A percentile compares a stretch with the other conserved stretches of the same genome.
Conservation (phyloP, 768 basidiomycete species). For the Boletus reticulatus region DNA sequence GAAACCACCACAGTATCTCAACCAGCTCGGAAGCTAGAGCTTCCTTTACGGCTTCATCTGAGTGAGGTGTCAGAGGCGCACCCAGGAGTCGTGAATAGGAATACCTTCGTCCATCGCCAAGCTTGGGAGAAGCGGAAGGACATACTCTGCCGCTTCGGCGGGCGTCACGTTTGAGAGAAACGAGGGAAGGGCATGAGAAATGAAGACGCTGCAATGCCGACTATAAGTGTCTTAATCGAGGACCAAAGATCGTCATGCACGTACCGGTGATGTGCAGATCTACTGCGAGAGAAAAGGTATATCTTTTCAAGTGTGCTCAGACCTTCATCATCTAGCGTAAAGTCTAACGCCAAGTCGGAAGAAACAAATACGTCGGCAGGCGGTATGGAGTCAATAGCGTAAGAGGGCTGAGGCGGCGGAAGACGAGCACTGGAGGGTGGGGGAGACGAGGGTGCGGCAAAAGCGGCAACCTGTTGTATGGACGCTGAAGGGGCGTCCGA, state of each 20-base stretch:
- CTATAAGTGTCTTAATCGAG: slow-evolving; percentile 7
- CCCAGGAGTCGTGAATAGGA: slow-evolving; percentile 3
- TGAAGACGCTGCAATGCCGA: slow-evolving; percentile 62
- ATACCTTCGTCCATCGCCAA: slow-evolving; percentile 85
- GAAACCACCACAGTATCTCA: slow-evolving; percentile 91
- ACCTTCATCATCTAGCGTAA: slow-evolving; percentile 70
- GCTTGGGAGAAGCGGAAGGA: slow-evolving; percentile 82
- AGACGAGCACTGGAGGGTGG: slow-evolving; percentile 23
- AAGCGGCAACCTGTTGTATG: slow-evolving; percentile 18
- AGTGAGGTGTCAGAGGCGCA: slow-evolving; percentile 8
- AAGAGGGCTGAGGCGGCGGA: slow-evolving; percentile 24
- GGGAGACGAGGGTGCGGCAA: slow-evolving; percentile 21
- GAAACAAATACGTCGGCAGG: slow-evolving; percentile 24
- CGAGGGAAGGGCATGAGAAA: slow-evolving; percentile 78
- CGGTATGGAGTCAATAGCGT: slow-evolving; percentile 27
- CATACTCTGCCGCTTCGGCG: slow-evolving; percentile 89
- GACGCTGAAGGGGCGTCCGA: slow-evolving; percentile 19
- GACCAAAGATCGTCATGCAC: slow-evolving; percentile 4
- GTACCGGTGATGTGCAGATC: slow-evolving; percentile 57
- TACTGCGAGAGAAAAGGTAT: slow-evolving; percentile 84
- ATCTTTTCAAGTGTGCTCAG: slow-evolving; percentile 87
- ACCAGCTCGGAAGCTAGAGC: slow-evolving; percentile 80
- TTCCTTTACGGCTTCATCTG: slow-evolving; percentile 87
- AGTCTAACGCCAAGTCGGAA: slow-evolving; percentile 35
- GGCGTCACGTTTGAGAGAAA: slow-evolving; percentile 77